These are phyloP conservation scores for Carex kokanica DNA, from an alignment of 176 grass and related monocot species.

Conservation along the genomic window DNA sequence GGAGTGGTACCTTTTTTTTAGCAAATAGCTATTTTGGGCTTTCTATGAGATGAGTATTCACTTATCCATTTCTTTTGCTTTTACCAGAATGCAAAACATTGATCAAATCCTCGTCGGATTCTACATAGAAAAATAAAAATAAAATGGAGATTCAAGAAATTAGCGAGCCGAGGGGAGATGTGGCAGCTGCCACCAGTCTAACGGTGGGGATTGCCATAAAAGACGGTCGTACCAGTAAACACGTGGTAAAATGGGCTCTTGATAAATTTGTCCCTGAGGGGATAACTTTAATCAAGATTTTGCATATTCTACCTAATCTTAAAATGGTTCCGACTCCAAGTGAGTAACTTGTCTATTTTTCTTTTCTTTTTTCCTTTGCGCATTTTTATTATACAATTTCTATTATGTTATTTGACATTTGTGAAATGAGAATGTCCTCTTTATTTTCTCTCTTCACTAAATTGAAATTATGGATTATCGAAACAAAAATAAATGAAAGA, in stretches of 20 bases:
- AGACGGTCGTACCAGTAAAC: constrained; percentile 51
- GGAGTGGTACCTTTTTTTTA: not conserved
- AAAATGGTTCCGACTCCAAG: constrained; percentile 89
- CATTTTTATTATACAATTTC: not conserved
- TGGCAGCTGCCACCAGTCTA: constrained; percentile 16
- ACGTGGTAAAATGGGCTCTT: constrained; percentile 81
- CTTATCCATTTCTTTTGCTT: not conserved
- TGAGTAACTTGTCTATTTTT: constrained; percentile 23
- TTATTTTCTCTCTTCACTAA: not conserved
- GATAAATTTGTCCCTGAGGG: constrained; percentile 74
- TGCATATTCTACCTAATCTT: constrained; percentile 53
- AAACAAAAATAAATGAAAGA: not conserved
- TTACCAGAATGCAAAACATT: constrained; percentile 10
- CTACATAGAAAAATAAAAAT: not conserved
- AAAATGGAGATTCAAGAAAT: constrained; percentile 64
- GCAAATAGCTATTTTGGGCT: constrained; percentile 9
- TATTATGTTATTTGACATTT: not conserved
- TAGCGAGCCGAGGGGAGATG: constrained; percentile 6
- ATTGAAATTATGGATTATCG: not conserved
- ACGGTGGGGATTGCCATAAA: constrained; percentile 67
- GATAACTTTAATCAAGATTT: constrained; percentile 57
- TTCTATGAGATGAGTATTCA: not conserved
- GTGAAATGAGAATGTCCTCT: not conserved
- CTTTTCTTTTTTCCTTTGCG: not conserved
- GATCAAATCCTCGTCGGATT: constrained; percentile 9